Evolutionary conservation across 208 protist genomes (phyloP).

Genomic region (Naegleria lovaniensis): DNA sequence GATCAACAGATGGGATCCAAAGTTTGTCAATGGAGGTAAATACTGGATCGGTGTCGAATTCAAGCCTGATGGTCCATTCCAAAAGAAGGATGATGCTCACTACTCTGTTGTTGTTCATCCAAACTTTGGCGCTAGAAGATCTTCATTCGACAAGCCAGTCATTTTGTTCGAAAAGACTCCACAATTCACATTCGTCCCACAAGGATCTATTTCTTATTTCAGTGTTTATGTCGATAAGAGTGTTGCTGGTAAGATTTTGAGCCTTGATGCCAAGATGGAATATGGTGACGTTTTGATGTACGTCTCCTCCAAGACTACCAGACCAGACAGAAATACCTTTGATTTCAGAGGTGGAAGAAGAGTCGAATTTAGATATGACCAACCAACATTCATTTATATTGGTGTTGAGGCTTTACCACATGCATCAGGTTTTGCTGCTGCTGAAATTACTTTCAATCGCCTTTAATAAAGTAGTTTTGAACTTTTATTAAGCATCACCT

Average conservation of each 20-base stretch:
- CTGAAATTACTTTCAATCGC: neutral
- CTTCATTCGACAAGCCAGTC: neutral
- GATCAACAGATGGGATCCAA: neutral
- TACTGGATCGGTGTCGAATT: constrained; percentile 5
- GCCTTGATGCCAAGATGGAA: neutral
- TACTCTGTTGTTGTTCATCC: constrained; percentile 14
- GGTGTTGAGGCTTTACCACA: neutral
- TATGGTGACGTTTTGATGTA: neutral
- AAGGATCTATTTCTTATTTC: neutral
- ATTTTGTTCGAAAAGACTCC: neutral
- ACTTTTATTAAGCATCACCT: neutral
- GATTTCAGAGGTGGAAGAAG: neutral
- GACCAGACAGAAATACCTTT: constrained; percentile 2
- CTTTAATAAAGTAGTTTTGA: neutral
- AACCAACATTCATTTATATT: constrained; percentile 8
- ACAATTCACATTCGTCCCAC: neutral
- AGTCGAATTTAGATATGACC: neutral
- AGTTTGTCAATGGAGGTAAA: neutral
- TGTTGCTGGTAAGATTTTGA: neutral
- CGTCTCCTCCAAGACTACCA: neutral
- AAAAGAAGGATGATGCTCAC: neutral
- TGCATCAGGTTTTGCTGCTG: neutral
- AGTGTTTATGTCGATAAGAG: neutral
- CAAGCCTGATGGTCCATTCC: neutral
- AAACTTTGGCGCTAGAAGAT: neutral